Percentiles rank a stretch among this genome's conserved stretches.
phyloP scores from a whole-genome alignment of 2,329 filamentous ascomycete species.

The Hypoxylon sp. region DNA sequence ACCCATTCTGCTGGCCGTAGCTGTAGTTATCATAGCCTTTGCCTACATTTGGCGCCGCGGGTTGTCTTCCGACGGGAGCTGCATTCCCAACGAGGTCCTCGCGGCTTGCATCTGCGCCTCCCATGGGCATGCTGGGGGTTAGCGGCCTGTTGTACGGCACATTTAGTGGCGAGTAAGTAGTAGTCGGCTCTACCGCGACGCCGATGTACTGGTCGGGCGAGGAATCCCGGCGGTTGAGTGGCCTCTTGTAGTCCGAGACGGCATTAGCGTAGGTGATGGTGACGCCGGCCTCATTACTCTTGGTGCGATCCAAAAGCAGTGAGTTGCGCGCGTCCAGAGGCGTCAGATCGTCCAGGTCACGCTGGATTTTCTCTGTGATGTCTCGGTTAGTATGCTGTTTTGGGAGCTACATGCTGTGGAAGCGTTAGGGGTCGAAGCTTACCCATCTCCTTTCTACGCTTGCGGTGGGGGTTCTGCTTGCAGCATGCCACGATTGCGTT shows the following conservation, averaged over 20 bases:
- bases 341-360: slow-evolving; percentile 85
- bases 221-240: slow-evolving; percentile 48
- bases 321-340: slow-evolving; percentile 90
- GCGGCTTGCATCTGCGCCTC: slow-evolving; percentile 52
- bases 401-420: slow-evolving; percentile 26
- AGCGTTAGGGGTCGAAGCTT: slow-evolving; percentile 60
- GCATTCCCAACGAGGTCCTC: slow-evolving; percentile 49
- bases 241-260: slow-evolving; percentile 54
- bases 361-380: slow-evolving; percentile 77
- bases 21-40: slow-evolving; percentile 41
- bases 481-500: slow-evolving; percentile 88
- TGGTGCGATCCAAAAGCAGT: slow-evolving; percentile 76
- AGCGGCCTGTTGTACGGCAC: slow-evolving; percentile 56
- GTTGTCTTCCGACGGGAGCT: slow-evolving; percentile 57
- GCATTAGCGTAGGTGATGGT: slow-evolving; percentile 60
- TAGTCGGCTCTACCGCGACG: slow-evolving; percentile 43
- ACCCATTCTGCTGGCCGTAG: slow-evolving; percentile 38
- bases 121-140: slow-evolving; percentile 54
- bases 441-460: slow-evolving; percentile 90
- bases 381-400: slow-evolving; percentile 71
- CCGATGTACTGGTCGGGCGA: slow-evolving; percentile 55
- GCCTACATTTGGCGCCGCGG: slow-evolving; percentile 55
- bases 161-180: slow-evolving; percentile 49
- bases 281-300: slow-evolving; percentile 57
- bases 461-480: slow-evolving; percentile 91